phyloP scores from a whole-genome alignment of 2,329 filamentous ascomycete genomes.

The Ampelomyces quisqualis region DNA sequence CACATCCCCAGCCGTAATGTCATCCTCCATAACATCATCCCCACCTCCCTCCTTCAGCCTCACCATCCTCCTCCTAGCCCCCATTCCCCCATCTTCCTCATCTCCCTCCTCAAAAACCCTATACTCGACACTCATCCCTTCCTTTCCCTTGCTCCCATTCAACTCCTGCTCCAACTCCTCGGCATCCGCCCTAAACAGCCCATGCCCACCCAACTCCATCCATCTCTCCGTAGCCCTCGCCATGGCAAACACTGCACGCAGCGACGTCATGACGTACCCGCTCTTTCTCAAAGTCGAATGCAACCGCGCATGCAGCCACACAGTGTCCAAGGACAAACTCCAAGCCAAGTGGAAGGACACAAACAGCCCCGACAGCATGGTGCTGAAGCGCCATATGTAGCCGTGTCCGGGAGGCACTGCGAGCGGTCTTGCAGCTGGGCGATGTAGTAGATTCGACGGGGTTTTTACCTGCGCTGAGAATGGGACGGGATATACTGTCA shows the following conservation, averaged over 20 bases:
- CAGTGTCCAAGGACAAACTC: conserved; percentile 36
- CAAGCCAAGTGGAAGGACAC: conserved; percentile 36
- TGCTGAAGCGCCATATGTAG: conserved; percentile 43
- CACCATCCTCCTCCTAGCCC: neutral
- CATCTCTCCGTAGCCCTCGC: conserved; percentile 23
- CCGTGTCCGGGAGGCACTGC: conserved; percentile 33
- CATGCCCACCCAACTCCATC: conserved; percentile 20
- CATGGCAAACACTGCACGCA: conserved; percentile 36
- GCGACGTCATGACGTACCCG: conserved; percentile 35
- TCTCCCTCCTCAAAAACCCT: conserved; percentile 11
- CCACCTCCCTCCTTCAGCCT: neutral
- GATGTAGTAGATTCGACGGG: conserved; percentile 16
- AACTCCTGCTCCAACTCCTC: conserved; percentile 22
- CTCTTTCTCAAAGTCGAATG: conserved; percentile 24
- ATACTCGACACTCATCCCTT: conserved; percentile 17
- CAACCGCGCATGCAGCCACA: conserved; percentile 41
- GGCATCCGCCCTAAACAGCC: conserved; percentile 21
- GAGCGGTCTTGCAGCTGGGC: conserved; percentile 8
- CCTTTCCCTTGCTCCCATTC: conserved; percentile 12
- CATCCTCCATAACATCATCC: neutral
- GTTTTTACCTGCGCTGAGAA: conserved; percentile 23
- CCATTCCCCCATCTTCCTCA: neutral
- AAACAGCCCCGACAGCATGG: conserved; percentile 35
- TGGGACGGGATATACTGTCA: too few species aligned
- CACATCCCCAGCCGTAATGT: too few species aligned